Conservation (phyloP, 257 asterid genomes). For the Lantana camara region DNA sequence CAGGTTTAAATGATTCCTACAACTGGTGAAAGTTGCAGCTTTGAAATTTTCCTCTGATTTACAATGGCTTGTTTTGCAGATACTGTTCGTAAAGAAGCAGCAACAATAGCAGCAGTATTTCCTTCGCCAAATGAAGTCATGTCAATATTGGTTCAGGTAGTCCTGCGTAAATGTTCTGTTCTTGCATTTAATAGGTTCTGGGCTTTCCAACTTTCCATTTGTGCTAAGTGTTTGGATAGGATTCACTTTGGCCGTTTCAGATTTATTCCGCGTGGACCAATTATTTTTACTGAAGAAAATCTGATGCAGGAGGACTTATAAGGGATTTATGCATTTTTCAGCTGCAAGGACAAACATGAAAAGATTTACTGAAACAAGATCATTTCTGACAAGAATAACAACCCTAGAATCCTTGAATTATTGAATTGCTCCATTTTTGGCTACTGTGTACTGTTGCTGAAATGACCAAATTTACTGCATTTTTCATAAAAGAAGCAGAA, state of each 20-base stretch:
- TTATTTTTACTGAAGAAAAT: slow-evolving; percentile 18
- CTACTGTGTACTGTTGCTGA: background rate
- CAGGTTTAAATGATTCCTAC: slow-evolving; percentile 60
- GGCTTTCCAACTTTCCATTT: slow-evolving; percentile 14
- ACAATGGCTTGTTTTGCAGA: slow-evolving; percentile 52
- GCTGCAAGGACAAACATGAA: slow-evolving; percentile 14
- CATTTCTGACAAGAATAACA: slow-evolving; percentile 19
- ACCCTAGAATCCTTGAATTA: no score
- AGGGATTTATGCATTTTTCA: slow-evolving; percentile 12
- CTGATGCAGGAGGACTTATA: slow-evolving; percentile 1
- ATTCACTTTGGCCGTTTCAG: slow-evolving; percentile 12
- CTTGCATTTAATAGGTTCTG: slow-evolving; percentile 28
- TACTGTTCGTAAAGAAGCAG: slow-evolving; percentile 94
- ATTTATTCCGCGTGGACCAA: slow-evolving; percentile 14
- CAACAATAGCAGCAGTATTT: slow-evolving; percentile 92
- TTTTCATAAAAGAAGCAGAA: background rate
- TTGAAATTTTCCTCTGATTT: slow-evolving; percentile 23
- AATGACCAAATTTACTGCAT: slow-evolving; percentile 10
- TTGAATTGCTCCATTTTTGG: no score
- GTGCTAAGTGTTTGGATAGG: slow-evolving; percentile 17
- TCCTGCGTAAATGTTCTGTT: slow-evolving; percentile 12
- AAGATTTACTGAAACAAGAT: slow-evolving; percentile 8
- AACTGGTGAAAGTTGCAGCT: slow-evolving; percentile 16
- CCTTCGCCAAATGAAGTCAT: slow-evolving; percentile 98
- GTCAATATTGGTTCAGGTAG: slow-evolving; percentile 98